Evolutionary conservation across 163 green algal genomes (phyloP).

Genomic region (Picocystis sp.): DNA sequence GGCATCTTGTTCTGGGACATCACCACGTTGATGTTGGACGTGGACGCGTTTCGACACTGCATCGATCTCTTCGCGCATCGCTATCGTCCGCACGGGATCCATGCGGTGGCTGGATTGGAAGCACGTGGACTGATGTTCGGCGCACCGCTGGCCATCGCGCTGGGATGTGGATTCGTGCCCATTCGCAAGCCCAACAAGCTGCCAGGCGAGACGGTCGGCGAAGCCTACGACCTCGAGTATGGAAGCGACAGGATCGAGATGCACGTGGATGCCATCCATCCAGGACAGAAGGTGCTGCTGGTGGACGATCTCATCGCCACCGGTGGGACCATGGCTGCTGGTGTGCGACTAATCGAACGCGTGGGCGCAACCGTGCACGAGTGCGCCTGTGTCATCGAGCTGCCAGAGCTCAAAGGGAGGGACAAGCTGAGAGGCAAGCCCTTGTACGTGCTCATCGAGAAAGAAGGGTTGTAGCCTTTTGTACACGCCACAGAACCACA

Average conservation of each 20-base stretch:
- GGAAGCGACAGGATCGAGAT: constrained; percentile 90
- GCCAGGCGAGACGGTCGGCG: constrained; percentile 68
- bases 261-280: constrained; percentile 62
- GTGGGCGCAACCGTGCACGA: constrained; percentile 58
- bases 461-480: constrained; percentile 33
- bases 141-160: constrained; percentile 69
- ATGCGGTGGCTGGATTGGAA: constrained; percentile 71
- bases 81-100: constrained; percentile 29
- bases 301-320: constrained; percentile 96
- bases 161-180: constrained; percentile 75
- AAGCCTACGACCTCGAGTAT: constrained; percentile 85
- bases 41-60: constrained; percentile 61
- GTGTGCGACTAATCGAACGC: constrained; percentile 42
- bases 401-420: constrained; percentile 34
- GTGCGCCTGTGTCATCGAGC: constrained; percentile 70
- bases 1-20: constrained; percentile 90
- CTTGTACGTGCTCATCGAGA: constrained; percentile 67
- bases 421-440: constrained; percentile 30
- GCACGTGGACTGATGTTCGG: constrained; percentile 95
- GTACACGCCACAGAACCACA: too few species aligned
- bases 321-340: constrained; percentile 70
- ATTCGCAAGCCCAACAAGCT: constrained; percentile 96
- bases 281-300: constrained; percentile 72
- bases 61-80: constrained; percentile 74
- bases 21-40: constrained; percentile 79